phyloP scores from a whole-genome alignment of 306 rosid species.

The Castanea sativa region DNA sequence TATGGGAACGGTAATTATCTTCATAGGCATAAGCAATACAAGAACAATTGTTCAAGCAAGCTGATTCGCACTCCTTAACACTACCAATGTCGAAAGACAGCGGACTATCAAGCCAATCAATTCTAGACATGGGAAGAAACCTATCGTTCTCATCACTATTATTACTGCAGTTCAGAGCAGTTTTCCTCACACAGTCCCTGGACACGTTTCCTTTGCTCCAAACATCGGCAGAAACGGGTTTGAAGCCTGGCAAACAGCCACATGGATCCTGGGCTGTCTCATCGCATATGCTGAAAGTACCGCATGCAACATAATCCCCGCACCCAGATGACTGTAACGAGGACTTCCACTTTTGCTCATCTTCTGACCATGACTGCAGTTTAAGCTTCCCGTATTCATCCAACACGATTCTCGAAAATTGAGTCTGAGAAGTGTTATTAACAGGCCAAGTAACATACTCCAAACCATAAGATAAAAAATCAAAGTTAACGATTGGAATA shows the following conservation, averaged over 20 bases:
- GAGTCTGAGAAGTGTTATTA: not conserved
- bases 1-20: not conserved
- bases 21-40: conserved; percentile 15
- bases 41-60: conserved; percentile 9
- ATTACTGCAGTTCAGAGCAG: not conserved
- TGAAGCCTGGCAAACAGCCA: not conserved
- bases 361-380: too few relatives aligned
- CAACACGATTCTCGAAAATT: not conserved
- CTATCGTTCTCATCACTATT: not conserved
- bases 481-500: not conserved
- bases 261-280: not conserved
- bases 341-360: too few relatives aligned
- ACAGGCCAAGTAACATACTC: not conserved
- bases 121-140: not conserved
- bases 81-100: not conserved
- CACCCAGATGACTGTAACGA: too few relatives aligned
- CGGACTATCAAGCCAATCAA: not conserved
- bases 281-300: not conserved
- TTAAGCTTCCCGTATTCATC: not conserved
- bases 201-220: too few relatives aligned
- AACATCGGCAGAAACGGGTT: not conserved
- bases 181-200: not conserved
- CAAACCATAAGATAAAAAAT: not conserved
- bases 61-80: not conserved
- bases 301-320: not conserved